Evolutionary conservation across 2,329 filamentous ascomycete species (phyloP).

Genomic region (Sphaceloma murrayae): DNA sequence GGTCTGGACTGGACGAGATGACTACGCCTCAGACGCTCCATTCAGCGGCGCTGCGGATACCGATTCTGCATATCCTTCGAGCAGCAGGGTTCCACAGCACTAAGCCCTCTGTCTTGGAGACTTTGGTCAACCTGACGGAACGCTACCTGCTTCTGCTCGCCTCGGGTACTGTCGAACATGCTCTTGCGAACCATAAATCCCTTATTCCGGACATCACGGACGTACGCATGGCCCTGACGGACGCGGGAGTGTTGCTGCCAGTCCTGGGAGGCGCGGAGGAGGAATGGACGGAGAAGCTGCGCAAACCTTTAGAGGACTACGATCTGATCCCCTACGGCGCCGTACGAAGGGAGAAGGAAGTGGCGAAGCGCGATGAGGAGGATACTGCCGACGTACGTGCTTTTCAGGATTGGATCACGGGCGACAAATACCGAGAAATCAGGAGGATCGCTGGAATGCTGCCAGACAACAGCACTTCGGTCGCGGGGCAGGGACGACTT

Average conservation of each 20-base stretch:
- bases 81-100: constrained; percentile 82
- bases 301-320: constrained; percentile 36
- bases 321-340: constrained; percentile 31
- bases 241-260: constrained; percentile 65
- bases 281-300: constrained; percentile 46
- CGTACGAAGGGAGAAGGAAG: constrained; percentile 33
- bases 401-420: constrained; percentile 70
- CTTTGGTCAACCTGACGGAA: constrained; percentile 75
- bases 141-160: constrained; percentile 71
- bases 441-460: constrained; percentile 64
- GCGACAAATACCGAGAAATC: constrained; percentile 68
- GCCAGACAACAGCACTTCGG: constrained; percentile 32
- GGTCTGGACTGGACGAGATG: constrained; percentile 5
- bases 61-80: constrained; percentile 81
- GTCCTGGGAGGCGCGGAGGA: constrained; percentile 60
- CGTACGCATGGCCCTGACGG: constrained; percentile 74
- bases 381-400: constrained; percentile 68
- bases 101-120: constrained; percentile 72
- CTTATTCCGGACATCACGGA: constrained; percentile 60
- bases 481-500: constrained; percentile 40
- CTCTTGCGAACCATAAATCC: constrained; percentile 58
- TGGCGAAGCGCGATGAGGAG: constrained; percentile 48
- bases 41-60: constrained; percentile 74
- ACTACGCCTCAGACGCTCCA: constrained; percentile 38
- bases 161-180: constrained; percentile 60